These are phyloP conservation scores for Dalbergia cultrata DNA, from an alignment of 306 rosid genomes.

Conservation along the genomic window DNA sequence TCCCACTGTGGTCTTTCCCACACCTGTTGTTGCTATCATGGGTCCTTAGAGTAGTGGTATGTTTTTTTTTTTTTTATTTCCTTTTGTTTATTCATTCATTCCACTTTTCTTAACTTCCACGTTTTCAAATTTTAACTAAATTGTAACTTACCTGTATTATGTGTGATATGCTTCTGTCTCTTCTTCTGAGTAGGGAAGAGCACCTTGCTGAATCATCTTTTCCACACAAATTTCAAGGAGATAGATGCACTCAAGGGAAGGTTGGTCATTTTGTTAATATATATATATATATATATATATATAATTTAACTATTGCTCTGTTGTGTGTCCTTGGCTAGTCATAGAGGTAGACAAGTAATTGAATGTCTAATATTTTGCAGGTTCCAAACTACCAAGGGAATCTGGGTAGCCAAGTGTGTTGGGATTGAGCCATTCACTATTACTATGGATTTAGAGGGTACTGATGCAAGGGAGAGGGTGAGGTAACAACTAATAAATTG, in stretches of 20 bases:
- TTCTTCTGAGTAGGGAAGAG: conserved; percentile 80
- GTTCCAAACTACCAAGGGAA: conserved; percentile 91
- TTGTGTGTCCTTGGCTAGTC: not conserved
- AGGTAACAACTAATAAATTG: too few species aligned
- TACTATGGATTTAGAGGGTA: conserved; percentile 97
- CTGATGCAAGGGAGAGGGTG: too few species aligned
- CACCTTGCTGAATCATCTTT: conserved; percentile 88
- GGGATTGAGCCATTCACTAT: conserved; percentile 88
- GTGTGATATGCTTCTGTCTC: conserved; percentile 10
- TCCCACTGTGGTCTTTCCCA: conserved; percentile 76
- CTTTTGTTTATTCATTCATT: not conserved
- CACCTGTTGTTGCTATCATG: conserved; percentile 88
- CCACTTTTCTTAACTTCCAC: not conserved
- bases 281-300: too few species aligned
- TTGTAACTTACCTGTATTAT: not conserved
- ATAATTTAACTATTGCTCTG: not conserved
- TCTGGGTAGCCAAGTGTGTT: conserved; percentile 88
- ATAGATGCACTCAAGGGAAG: conserved; percentile 96
- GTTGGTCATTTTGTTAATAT: too few species aligned
- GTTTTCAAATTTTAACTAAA: too few species aligned
- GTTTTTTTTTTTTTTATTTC: too few species aligned
- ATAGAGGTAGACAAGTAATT: conserved; percentile 18
- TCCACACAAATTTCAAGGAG: too few species aligned
- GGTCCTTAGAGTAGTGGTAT: conserved; percentile 97
- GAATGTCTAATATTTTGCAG: conserved; percentile 53